Base-by-base conservation (phyloP, 768 basidiomycete species). In the Pisolithus sp. region DNA sequence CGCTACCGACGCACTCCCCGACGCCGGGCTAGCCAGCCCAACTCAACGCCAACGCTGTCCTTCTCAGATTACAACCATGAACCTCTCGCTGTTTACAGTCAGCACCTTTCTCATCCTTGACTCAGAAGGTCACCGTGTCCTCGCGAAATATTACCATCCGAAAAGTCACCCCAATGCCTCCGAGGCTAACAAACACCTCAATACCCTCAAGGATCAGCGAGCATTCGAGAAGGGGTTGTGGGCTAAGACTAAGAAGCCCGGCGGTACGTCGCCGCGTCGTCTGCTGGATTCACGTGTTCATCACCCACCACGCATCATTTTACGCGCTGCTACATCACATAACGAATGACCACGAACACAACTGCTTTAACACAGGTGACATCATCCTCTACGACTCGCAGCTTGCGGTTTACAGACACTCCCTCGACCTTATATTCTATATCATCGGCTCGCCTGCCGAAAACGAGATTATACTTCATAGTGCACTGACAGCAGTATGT, bases 141-240 rank as follows among this genome's bases (percentile, higher is more conserved):
- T 99, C 9, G 89, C 95, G 28, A 98, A 98, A 68, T 98, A 98
- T 75, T 98, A 95, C 66, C 79, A 77, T 49, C 77, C 91, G n/a
- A 76, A 86, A 62, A 76, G 75, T 50, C 78, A 82, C 56, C 79
- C 79, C 71, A 78, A 39, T 76, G 81, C 69, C 18, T 18, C 40
- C 7, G 40, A 41, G 18, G 74, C 88, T 69, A 69, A 73, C 52
- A 86, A 86, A 60, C 75, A 79, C 44, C 73, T 87, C 24, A 70
- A 75, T 13, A 81, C 81, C 5, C 66, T 92, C 59, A 98, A 97
- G 68, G 95, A 99, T 63, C 95, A 96, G 67, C 86, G 89, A 49
- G 81, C 85, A 8, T 97, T 97, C 65, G 96, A 99, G 75, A 95
- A 96, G 74, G 88, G 88, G 0, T 74, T 98, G 31, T 95, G 85